These are phyloP conservation scores for Blastobotrys raffinosifermentans DNA, from an alignment of 1,139 yeast species.

Conservation along the genomic window DNA sequence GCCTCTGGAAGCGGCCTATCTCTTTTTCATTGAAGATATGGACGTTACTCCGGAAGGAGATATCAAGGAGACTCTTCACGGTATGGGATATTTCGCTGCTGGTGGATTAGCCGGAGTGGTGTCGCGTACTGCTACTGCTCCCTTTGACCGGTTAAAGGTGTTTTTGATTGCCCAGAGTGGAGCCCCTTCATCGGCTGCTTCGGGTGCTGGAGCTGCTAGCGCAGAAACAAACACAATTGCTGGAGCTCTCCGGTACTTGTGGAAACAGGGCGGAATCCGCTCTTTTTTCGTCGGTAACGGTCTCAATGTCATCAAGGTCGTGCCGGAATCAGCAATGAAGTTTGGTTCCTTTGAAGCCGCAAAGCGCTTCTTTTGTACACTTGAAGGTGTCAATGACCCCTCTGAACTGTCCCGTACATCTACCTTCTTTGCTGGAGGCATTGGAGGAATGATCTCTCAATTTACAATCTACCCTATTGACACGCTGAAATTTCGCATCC, in stretches of 20 bases:
- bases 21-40: slow-evolving; percentile 71
- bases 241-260: slow-evolving; percentile 71
- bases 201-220: slow-evolving; percentile 2
- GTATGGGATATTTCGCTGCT: slow-evolving; percentile 85
- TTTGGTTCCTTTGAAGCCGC: slow-evolving; percentile 93
- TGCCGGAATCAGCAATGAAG: slow-evolving; percentile 96
- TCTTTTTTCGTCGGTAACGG: slow-evolving; percentile 96
- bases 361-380: slow-evolving; percentile 62
- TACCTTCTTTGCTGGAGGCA: slow-evolving; percentile 88
- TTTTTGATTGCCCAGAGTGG: slow-evolving; percentile 90
- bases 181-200: slow-evolving; percentile 17
- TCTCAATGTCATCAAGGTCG: slow-evolving; percentile 83
- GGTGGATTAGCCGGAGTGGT: slow-evolving; percentile 96
- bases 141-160: slow-evolving; percentile 90
- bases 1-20: slow-evolving; percentile 73
- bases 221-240: slow-evolving; percentile 21
- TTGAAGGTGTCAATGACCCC: slow-evolving; percentile 75
- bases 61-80: slow-evolving; percentile 75
- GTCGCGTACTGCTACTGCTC: slow-evolving; percentile 96
- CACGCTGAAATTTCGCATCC: slow-evolving; percentile 69
- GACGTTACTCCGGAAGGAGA: slow-evolving; percentile 90
- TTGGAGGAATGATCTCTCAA: slow-evolving; percentile 93
- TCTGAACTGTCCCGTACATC: slow-evolving; percentile 66
- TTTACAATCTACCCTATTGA: slow-evolving; percentile 94
- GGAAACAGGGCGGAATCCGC: slow-evolving; percentile 81